These are phyloP conservation scores for Glebionis coronaria DNA, from an alignment of 129 eudicot species.

Conservation along the genomic window DNA sequence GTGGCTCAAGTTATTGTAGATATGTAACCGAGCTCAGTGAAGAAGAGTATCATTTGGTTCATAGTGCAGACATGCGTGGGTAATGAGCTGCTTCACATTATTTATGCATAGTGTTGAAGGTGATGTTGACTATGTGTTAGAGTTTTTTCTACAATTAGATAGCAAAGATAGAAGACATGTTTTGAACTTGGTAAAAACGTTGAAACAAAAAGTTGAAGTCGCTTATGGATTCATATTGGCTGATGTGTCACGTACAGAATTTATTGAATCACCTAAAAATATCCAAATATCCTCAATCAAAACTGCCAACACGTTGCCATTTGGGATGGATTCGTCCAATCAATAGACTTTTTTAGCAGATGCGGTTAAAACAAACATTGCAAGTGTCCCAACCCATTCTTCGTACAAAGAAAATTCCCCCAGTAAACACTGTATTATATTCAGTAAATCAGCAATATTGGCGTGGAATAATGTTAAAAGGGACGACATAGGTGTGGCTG, in stretches of 20 bases:
- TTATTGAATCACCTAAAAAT: not conserved
- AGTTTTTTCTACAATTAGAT: too few relatives aligned
- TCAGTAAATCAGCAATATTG: too few relatives aligned
- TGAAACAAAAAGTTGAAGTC: not conserved
- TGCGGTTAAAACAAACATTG: not conserved
- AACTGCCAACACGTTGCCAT: not conserved
- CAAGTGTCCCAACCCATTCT: too few relatives aligned
- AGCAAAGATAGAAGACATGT: not conserved
- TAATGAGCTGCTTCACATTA: too few relatives aligned
- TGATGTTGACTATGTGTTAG: too few relatives aligned
- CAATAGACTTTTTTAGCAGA: not conserved
- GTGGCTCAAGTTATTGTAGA: not conserved
- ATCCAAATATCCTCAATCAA: not conserved
- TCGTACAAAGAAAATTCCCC: too few relatives aligned
- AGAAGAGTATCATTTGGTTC: too few relatives aligned
- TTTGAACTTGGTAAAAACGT: not conserved
- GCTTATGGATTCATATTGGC: slow-evolving; percentile 7
- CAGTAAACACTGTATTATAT: too few relatives aligned
- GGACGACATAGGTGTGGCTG: not conserved
- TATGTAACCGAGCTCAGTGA: slow-evolving; percentile 3
- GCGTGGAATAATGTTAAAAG: not conserved
- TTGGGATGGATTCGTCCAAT: not conserved
- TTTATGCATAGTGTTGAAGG: too few relatives aligned
- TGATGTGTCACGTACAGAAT: not conserved
- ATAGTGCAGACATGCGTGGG: too few relatives aligned